Evolutionary conservation across 2,329 filamentous ascomycete genomes (phyloP).

Genomic region (Coniochaeta sp.): DNA sequence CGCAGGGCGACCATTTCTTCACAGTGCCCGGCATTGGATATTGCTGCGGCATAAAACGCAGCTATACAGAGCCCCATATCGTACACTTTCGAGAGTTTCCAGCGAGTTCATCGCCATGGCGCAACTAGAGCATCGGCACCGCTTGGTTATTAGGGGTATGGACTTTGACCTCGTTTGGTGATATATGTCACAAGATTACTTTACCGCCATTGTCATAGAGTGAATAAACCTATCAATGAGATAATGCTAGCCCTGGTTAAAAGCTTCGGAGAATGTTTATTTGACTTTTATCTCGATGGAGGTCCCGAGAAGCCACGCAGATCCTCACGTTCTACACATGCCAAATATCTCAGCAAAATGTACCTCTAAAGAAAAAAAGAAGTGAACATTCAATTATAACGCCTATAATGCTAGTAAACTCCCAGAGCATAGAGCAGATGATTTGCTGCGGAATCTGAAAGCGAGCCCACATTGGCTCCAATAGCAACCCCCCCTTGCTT

Average conservation of each 20-base stretch:
- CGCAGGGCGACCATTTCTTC: no score
- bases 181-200: not conserved
- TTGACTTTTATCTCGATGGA: no score
- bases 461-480: not conserved
- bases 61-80: no score
- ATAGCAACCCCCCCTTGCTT: not conserved
- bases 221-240: not conserved
- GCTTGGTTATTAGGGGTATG: not conserved
- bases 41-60: no score
- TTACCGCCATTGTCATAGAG: not conserved
- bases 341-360: not conserved
- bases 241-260: no score
- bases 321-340: not conserved
- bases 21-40: no score
- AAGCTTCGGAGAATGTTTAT: not conserved
- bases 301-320: not conserved
- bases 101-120: no score
- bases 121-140: not conserved
- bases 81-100: no score
- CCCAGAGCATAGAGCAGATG: not conserved
- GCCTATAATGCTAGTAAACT: slow-evolving; percentile 1
- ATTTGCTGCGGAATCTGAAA: not conserved
- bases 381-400: not conserved
- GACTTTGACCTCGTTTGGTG: not conserved
- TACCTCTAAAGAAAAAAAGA: not conserved